These are phyloP conservation scores for Emericellopsis terricola DNA, from an alignment of 495 filamentous ascomycete genomes.

Conservation along the genomic window DNA sequence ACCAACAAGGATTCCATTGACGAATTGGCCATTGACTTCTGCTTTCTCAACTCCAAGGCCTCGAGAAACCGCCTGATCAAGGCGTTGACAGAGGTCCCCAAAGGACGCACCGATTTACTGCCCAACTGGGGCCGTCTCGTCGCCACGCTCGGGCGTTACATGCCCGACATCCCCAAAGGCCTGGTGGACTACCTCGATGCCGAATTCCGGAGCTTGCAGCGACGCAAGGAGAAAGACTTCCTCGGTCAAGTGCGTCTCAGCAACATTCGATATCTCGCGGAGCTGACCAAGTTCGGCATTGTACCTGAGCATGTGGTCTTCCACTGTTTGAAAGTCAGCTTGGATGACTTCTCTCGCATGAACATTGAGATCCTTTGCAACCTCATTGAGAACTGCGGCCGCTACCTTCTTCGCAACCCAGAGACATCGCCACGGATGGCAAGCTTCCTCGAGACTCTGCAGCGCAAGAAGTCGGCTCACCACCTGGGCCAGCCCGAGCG, in stretches of 20 bases:
- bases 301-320: slow-evolving; percentile 98
- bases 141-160: slow-evolving; percentile 83
- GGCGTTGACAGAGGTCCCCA: slow-evolving; percentile 83
- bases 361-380: slow-evolving; percentile 98
- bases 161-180: slow-evolving; percentile 84
- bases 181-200: slow-evolving; percentile 86
- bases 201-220: slow-evolving; percentile 91
- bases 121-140: slow-evolving; percentile 82
- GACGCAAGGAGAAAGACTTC: slow-evolving; percentile 97
- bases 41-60: slow-evolving; percentile 95
- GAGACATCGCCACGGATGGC: slow-evolving; percentile 86
- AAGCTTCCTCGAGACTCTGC: slow-evolving; percentile 84
- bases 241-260: slow-evolving; percentile 82
- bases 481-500: slow-evolving; percentile 90
- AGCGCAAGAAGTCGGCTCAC: slow-evolving; percentile 89
- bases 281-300: slow-evolving; percentile 94
- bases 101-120: slow-evolving; percentile 81
- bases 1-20: slow-evolving; percentile 85
- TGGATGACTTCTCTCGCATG: slow-evolving; percentile 95
- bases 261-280: slow-evolving; percentile 93
- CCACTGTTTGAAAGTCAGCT: slow-evolving; percentile 90
- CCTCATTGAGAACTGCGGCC: slow-evolving; percentile 91
- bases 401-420: slow-evolving; percentile 83
- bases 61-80: slow-evolving; percentile 89
- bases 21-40: slow-evolving; percentile 85